phyloP scores from a whole-genome alignment of 441 rosid genomes.

The Brassica balearica region DNA sequence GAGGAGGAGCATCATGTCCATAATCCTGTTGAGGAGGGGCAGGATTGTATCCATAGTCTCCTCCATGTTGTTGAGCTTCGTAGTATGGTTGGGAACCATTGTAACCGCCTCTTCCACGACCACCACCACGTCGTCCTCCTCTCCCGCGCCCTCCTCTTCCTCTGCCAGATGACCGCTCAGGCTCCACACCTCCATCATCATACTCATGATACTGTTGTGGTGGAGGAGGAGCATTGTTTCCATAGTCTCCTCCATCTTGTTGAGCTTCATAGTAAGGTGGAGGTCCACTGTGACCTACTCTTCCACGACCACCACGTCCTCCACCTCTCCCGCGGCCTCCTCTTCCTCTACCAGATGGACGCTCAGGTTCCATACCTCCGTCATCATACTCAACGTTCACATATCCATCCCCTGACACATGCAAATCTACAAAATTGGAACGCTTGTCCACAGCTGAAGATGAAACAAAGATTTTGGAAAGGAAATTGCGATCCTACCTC shows the following conservation, averaged over 20 bases:
- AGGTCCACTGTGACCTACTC: constrained; percentile 71
- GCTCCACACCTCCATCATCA: constrained; percentile 86
- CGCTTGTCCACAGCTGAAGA: not conserved
- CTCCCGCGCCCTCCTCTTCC: constrained; percentile 49
- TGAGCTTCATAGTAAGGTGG: constrained; percentile 54
- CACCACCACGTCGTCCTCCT: constrained; percentile 37
- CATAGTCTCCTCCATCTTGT: constrained; percentile 83
- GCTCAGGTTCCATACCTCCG: constrained; percentile 68
- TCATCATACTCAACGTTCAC: constrained; percentile 70
- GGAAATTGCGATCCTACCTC: constrained; percentile 56
- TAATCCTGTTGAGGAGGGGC: constrained; percentile 66
- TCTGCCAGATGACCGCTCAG: constrained; percentile 60
- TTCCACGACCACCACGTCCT: constrained; percentile 71
- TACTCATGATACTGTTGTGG: constrained; percentile 52
- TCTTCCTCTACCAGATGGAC: constrained; percentile 66
- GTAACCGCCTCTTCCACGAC: constrained; percentile 87
- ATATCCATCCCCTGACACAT: constrained; percentile 62
- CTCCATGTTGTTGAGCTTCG: constrained; percentile 75
- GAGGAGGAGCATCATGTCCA: constrained; percentile 67
- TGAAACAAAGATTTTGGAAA: not conserved
- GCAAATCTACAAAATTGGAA: not conserved
- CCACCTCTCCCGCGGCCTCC: constrained; percentile 82
- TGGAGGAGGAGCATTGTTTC: constrained; percentile 54
- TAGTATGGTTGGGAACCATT: constrained; percentile 42
- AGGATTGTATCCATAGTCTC: constrained; percentile 66